These are phyloP conservation scores for Reticulascus tulasneorum DNA, from an alignment of 2,329 filamentous ascomycete species.

Conservation along the genomic window DNA sequence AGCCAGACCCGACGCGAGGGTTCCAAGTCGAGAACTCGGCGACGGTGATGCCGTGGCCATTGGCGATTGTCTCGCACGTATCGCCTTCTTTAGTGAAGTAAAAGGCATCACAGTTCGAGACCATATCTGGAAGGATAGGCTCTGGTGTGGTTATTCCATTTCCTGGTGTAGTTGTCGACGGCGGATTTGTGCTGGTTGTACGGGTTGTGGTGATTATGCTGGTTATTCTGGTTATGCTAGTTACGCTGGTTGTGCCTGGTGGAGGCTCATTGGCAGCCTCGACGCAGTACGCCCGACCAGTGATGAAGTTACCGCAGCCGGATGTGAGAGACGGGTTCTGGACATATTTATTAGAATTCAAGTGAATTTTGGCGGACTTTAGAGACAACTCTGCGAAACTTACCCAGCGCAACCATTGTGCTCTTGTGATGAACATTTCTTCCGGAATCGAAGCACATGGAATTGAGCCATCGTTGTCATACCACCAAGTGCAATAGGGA, in stretches of 20 bases:
- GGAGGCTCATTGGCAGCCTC: slow-evolving; percentile 4
- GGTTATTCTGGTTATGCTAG: not conserved
- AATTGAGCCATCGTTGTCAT: slow-evolving; percentile 4
- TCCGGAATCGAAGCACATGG: not conserved
- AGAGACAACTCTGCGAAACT: not conserved
- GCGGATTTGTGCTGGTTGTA: slow-evolving; percentile 5
- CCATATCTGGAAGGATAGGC: slow-evolving; percentile 3
- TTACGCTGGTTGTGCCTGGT: not conserved
- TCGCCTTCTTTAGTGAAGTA: slow-evolving; percentile 2
- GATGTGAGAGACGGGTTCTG: slow-evolving; percentile 2
- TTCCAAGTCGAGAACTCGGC: slow-evolving; percentile 20
- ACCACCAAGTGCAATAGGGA: not conserved
- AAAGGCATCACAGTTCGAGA: slow-evolving; percentile 12
- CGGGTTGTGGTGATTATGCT: not conserved
- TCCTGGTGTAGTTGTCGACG: slow-evolving; percentile 6
- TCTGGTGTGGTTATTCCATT: slow-evolving; percentile 9
- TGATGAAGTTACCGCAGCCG: not conserved
- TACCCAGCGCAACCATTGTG: slow-evolving; percentile 1
- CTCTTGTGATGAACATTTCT: not conserved
- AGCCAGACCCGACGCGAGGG: slow-evolving; percentile 8
- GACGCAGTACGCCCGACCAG: slow-evolving; percentile 4
- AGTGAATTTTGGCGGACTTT: too few species aligned
- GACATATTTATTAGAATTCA: too few species aligned
- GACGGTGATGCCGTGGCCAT: slow-evolving; percentile 15
- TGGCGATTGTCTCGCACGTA: slow-evolving; percentile 5